Evolutionary conservation across 441 rosid genomes (phyloP), one percentile per base, ranked within the genome.

Genomic region (Adansonia madagascariensis): DNA sequence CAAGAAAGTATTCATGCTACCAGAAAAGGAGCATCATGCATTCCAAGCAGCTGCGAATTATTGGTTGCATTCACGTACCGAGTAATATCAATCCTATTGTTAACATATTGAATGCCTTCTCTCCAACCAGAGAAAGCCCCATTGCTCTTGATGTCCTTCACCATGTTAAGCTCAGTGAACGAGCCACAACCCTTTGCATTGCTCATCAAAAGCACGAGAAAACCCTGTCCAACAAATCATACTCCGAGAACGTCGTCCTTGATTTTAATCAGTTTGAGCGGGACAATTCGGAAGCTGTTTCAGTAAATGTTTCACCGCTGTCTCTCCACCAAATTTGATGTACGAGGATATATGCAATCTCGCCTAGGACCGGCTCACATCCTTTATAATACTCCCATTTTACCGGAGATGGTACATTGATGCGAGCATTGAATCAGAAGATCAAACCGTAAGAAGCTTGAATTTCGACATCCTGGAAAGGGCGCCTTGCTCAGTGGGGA

Each of bases 61-160:
- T 92, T 3, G 68, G 88, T 0, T 90, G 94, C 75, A 83, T 94
- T 68, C 88, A 90, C 73, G 79, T 83, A 65, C 86, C 88, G 4
- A 82, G 80, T 10, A 84, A 90, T 64, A 83, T 86, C 10, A 24
- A 66, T 2, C 66, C 83, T 1, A 59, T 84, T 63, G 81, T 82
- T 61, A 83, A 84, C 61, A 75, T 91, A 4, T 64, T 91, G 2
- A 79, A 69, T 20, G 57, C 75, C 9, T 73, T 73, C 0, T 78
- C 69, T 49, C 88, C 92, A 0, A 61, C 84, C 4, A 68, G 24
- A 67, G 83, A 82, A 8, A 27, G 52, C 24, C 73, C 85, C 18
- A 53, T 86, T 17, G 47, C 68, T 43, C 77, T 86, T 31, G 78
- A 78, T 71, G 89, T 82, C 41, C 85, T 86, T 66, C 90, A 87